Conservation (phyloP, 148 eudicot genomes). For the Vaccinium darrowii region DNA sequence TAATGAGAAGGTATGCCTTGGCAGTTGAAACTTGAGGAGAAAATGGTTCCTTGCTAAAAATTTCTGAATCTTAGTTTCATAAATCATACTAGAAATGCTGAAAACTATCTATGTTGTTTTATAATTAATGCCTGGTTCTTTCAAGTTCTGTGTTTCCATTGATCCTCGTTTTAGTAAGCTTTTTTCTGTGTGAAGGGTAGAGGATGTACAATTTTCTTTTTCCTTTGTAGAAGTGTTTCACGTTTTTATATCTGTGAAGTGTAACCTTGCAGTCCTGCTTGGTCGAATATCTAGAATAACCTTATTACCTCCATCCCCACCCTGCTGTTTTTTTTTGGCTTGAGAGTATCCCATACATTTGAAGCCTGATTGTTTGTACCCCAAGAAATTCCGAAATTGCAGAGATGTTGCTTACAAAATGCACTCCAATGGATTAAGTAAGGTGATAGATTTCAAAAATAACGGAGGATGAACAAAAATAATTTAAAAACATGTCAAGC, state of each 20-base stretch:
- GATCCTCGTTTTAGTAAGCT: background rate
- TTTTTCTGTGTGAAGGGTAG: background rate
- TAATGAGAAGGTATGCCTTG: constrained; percentile 39
- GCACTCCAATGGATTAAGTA: background rate
- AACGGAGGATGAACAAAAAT: background rate
- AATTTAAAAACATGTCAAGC: background rate
- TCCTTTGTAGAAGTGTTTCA: background rate
- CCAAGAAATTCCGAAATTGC: background rate
- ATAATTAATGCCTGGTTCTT: background rate
- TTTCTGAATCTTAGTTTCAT: background rate
- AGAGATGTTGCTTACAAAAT: constrained; percentile 1
- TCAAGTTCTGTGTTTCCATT: background rate
- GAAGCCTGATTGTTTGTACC: background rate
- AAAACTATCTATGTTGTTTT: background rate
- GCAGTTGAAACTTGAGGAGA: background rate
- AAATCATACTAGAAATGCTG: background rate
- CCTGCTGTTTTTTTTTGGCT: background rate
- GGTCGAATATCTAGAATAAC: background rate
- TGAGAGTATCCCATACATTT: background rate
- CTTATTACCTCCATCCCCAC: background rate
- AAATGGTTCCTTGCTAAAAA: background rate
- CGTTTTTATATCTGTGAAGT: background rate
- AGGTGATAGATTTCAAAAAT: background rate
- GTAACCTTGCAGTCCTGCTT: background rate
- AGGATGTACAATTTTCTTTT: background rate